Percentiles rank a stretch among this genome's conserved stretches.
These are phyloP conservation scores for Calonectria leucothoes DNA, from an alignment of 2,329 filamentous ascomycete species.

Conservation along the genomic window DNA sequence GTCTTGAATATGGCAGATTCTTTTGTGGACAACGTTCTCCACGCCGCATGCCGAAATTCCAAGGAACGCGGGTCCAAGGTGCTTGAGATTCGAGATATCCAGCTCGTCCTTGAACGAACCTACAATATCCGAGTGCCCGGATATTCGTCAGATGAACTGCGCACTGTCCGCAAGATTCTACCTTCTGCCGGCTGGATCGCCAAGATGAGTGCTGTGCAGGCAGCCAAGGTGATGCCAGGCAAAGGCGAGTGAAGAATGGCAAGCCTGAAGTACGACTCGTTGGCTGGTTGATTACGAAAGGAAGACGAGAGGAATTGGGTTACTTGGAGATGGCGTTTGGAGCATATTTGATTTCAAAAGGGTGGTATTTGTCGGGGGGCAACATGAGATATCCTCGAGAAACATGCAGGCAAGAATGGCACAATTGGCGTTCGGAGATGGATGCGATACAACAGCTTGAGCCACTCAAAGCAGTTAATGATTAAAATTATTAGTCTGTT, in stretches of 20 bases:
- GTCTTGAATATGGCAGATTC: conserved; percentile 91
- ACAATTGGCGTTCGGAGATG: background rate
- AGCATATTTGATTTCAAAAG: conserved; percentile 36
- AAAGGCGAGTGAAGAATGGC: conserved; percentile 60
- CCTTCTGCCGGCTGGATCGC: conserved; percentile 90
- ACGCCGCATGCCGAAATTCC: conserved; percentile 87
- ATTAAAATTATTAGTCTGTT: background rate
- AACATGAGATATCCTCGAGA: conserved; percentile 20
- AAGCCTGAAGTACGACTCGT: background rate
- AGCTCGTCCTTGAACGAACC: conserved; percentile 84
- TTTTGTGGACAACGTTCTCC: conserved; percentile 92
- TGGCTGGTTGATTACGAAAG: background rate
- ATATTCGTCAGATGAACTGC: conserved; percentile 92
- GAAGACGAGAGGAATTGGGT: background rate
- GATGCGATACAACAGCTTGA: background rate
- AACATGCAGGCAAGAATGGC: conserved; percentile 10
- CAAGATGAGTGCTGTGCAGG: conserved; percentile 97
- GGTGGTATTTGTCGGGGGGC: conserved; percentile 15
- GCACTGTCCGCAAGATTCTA: conserved; percentile 93
- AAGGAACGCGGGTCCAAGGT: conserved; percentile 93
- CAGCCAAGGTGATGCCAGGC: conserved; percentile 82
- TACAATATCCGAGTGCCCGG: conserved; percentile 95
- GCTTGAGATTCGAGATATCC: conserved; percentile 88
- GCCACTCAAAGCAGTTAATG: background rate
- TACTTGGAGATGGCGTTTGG: conserved; percentile 37